Conservation (phyloP, 1,139 yeast genomes). For the Lodderomyces metapsilosis region DNA sequence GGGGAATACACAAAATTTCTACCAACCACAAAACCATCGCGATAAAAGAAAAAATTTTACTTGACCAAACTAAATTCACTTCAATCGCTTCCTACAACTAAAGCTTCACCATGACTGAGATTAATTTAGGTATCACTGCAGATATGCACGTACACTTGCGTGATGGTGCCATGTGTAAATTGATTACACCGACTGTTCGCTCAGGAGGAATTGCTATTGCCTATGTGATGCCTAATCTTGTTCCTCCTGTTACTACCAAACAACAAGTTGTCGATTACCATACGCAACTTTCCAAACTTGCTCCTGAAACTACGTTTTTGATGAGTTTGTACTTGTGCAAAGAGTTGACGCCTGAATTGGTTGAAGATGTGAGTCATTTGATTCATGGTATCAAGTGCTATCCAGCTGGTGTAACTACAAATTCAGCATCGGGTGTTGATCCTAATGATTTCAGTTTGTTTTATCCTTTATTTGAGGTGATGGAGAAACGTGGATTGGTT, state of each 20-base stretch:
- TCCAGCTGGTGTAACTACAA: slow-evolving; percentile 98
- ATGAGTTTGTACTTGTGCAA: slow-evolving; percentile 86
- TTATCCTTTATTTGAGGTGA: slow-evolving; percentile 84
- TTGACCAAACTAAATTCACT: too few species aligned
- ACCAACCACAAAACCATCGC: too few species aligned
- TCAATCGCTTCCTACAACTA: background rate
- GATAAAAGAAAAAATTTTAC: background rate
- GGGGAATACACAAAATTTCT: too few species aligned
- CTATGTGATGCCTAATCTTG: slow-evolving; percentile 93
- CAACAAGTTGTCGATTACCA: slow-evolving; percentile 73
- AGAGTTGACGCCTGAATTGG: slow-evolving; percentile 80
- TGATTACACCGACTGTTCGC: slow-evolving; percentile 85
- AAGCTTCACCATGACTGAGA: slow-evolving; percentile 21
- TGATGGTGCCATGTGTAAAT: slow-evolving; percentile 89
- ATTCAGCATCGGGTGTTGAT: slow-evolving; percentile 89
- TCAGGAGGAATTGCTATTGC: slow-evolving; percentile 91
- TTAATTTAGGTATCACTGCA: slow-evolving; percentile 79
- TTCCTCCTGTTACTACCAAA: slow-evolving; percentile 87
- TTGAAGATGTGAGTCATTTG: slow-evolving; percentile 79
- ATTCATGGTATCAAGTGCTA: slow-evolving; percentile 90
- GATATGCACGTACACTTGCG: slow-evolving; percentile 97
- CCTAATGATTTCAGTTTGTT: slow-evolving; percentile 86
- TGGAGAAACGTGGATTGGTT: slow-evolving; percentile 75
- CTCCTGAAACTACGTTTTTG: slow-evolving; percentile 82
- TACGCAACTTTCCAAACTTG: slow-evolving; percentile 55